Evolutionary conservation across 2,329 filamentous ascomycete species (phyloP).

Genomic region (Metarhizium humberi): DNA sequence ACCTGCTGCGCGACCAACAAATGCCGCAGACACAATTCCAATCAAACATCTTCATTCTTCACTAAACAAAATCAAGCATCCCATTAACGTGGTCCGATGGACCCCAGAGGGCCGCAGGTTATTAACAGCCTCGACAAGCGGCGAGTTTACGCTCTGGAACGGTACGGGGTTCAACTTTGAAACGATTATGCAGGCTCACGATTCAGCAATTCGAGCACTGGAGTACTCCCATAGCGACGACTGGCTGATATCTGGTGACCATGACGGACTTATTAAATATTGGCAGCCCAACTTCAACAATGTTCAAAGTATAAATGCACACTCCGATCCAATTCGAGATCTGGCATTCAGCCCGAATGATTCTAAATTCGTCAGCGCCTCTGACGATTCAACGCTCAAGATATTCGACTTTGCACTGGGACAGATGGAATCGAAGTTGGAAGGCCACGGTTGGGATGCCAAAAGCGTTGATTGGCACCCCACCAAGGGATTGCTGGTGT

Average conservation of each 20-base stretch:
- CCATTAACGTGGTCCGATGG: conserved; percentile 95
- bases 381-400: conserved; percentile 86
- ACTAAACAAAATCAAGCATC: conserved; percentile 95
- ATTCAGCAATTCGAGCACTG: conserved; percentile 72
- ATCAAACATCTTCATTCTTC: conserved; percentile 97
- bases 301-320: conserved; percentile 86
- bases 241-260: conserved; percentile 92
- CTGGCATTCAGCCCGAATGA: conserved; percentile 91
- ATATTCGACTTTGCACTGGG: conserved; percentile 94
- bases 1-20: conserved; percentile 63
- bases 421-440: conserved; percentile 71
- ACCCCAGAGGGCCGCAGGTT: conserved; percentile 89
- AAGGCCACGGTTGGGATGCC: conserved; percentile 96
- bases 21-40: conserved; percentile 77
- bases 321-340: conserved; percentile 82
- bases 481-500: conserved; percentile 85
- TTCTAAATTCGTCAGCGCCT: conserved; percentile 90
- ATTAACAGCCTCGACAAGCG: conserved; percentile 88
- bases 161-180: conserved; percentile 99
- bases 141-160: conserved; percentile 98
- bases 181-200: conserved; percentile 97
- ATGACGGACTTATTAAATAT: conserved; percentile 93
- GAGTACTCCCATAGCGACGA: conserved; percentile 93
- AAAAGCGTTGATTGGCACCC: conserved; percentile 98
- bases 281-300: conserved; percentile 99